These are phyloP conservation scores for Gynochthodes officinalis DNA, from an alignment of 257 asterid genomes.

Conservation along the genomic window DNA sequence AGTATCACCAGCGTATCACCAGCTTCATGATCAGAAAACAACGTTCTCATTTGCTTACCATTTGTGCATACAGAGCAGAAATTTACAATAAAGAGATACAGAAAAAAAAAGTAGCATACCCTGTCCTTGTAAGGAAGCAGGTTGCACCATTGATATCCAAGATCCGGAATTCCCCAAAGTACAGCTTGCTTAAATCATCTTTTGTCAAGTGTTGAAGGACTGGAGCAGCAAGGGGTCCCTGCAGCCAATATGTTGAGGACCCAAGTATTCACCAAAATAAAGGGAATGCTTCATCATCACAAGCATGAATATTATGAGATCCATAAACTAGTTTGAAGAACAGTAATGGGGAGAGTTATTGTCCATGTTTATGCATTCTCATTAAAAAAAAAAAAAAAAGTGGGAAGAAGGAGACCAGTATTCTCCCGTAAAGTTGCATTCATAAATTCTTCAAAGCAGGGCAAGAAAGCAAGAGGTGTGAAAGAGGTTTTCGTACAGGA, in stretches of 20 bases:
- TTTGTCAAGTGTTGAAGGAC: constrained; percentile 85
- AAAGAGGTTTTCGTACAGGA: neutral
- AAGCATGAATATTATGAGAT: neutral
- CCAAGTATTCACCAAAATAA: neutral
- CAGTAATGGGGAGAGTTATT: neutral
- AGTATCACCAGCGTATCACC: neutral
- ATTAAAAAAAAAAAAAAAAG: neutral
- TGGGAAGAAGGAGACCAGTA: neutral
- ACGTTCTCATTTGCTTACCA: neutral
- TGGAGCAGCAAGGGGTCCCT: constrained; percentile 98
- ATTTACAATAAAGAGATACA: constrained; percentile 1
- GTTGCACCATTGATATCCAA: constrained; percentile 73
- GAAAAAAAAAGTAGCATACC: constrained; percentile 46
- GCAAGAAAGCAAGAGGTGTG: neutral
- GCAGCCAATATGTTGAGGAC: constrained; percentile 23
- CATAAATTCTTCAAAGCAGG: neutral
- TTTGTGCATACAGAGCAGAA: neutral
- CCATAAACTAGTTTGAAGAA: neutral
- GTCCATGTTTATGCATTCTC: neutral
- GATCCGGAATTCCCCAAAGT: constrained; percentile 76
- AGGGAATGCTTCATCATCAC: neutral
- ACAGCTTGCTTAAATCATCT: constrained; percentile 85
- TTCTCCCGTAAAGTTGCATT: neutral
- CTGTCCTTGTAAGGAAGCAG: constrained; percentile 95
- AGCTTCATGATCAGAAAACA: neutral